Evolutionary conservation across 495 filamentous ascomycete species (phyloP).

Genomic region (Penicillium paxilli): DNA sequence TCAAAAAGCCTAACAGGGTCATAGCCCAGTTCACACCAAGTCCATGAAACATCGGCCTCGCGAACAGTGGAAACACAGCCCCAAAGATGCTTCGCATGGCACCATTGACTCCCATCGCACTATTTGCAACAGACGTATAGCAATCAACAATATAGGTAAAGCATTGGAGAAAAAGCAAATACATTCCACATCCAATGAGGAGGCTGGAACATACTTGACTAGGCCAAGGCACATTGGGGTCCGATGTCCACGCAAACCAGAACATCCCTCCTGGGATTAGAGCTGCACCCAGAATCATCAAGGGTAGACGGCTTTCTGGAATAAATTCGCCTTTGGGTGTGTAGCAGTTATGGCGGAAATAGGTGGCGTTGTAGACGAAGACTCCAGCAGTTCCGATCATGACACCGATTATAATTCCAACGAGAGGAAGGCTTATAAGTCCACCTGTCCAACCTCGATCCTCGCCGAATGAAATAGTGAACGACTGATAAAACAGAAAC

Average conservation of each 20-base stretch:
- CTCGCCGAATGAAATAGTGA: too few species aligned
- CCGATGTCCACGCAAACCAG: constrained; percentile 4
- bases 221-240: background rate
- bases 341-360: too few species aligned
- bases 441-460: too few species aligned
- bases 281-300: constrained; percentile 2
- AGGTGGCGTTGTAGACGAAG: too few species aligned
- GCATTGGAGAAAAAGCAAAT: constrained; percentile 3
- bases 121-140: constrained; percentile 6
- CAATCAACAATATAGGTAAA: constrained; percentile 10
- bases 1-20: background rate
- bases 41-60: background rate
- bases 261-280: constrained; percentile 1
- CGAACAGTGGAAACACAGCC: background rate
- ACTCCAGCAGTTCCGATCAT: too few species aligned
- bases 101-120: constrained; percentile 2
- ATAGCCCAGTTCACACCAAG: background rate
- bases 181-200: background rate
- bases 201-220: background rate
- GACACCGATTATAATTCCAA: too few species aligned
- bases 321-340: background rate
- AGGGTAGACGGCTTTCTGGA: background rate
- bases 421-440: too few species aligned
- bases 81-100: background rate
- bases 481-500: too few species aligned